A percentile compares a stretch with the other conserved stretches of the same genome.
These are phyloP conservation scores for Syncephalastrum sp. DNA, from an alignment of 371 early-diverging fungal genomes.

Conservation along the genomic window DNA sequence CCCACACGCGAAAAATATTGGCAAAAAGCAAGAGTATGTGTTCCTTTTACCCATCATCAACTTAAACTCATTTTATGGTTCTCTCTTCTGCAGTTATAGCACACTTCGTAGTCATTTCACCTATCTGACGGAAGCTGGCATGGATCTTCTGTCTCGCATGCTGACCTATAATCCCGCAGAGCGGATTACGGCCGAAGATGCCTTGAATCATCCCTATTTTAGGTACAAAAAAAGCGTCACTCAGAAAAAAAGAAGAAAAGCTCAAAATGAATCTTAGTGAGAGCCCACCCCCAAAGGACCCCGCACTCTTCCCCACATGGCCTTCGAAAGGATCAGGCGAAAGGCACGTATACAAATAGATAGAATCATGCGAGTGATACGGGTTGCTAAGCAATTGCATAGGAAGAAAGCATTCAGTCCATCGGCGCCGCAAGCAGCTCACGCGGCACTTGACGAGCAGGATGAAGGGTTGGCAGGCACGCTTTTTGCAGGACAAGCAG, in stretches of 20 bases:
- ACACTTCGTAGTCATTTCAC: constrained; percentile 63
- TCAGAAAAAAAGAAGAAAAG: background rate
- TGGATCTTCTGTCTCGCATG: constrained; percentile 78
- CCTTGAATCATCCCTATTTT: constrained; percentile 85
- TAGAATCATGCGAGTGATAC: background rate
- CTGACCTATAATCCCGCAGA: constrained; percentile 88
- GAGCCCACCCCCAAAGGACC: constrained; percentile 88
- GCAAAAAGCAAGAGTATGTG: constrained; percentile 24
- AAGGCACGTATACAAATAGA: constrained; percentile 28
- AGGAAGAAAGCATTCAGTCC: constrained; percentile 56
- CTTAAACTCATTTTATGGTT: background rate
- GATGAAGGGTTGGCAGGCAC: constrained; percentile 45
- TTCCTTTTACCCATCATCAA: background rate
- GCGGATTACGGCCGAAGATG: constrained; percentile 85
- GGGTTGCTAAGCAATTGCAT: background rate
- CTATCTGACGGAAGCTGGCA: constrained; percentile 74
- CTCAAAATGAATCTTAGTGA: constrained; percentile 51
- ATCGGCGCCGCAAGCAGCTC: constrained; percentile 65
- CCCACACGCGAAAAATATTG: constrained; percentile 69
- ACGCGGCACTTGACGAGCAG: constrained; percentile 50
- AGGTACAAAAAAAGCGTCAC: constrained; percentile 36
- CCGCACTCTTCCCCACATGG: constrained; percentile 93
- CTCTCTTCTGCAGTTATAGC: constrained; percentile 25
- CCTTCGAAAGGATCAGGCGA: constrained; percentile 86
- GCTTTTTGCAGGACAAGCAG: constrained; percentile 52